Evolutionary conservation across 352 stramenopile species (phyloP).

Genomic region (Phytophthora fragariaefolia): DNA sequence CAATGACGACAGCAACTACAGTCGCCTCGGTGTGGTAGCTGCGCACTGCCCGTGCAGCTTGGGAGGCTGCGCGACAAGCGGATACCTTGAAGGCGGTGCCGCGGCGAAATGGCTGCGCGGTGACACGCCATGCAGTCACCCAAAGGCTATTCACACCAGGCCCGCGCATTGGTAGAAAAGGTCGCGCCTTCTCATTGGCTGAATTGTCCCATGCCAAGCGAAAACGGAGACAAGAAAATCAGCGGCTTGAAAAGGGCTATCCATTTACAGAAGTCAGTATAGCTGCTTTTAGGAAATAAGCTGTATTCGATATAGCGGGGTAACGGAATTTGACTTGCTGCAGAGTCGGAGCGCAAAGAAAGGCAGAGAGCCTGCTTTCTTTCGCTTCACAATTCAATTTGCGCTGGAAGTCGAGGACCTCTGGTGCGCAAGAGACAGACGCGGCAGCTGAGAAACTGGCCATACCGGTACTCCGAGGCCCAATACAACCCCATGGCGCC

Average conservation of each 20-base stretch:
- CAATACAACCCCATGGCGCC: slow-evolving; percentile 37
- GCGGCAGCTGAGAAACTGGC: slow-evolving; percentile 28
- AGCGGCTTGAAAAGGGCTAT: background rate
- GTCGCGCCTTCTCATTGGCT: slow-evolving; percentile 11
- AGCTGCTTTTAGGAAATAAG: rapidly evolving
- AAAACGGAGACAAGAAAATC: background rate
- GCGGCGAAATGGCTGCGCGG: slow-evolving; percentile 6
- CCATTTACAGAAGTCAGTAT: background rate
- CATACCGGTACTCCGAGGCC: too few relatives aligned
- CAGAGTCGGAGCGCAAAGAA: background rate
- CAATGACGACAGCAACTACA: background rate
- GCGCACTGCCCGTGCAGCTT: too few relatives aligned
- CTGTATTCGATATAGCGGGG: background rate
- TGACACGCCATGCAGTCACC: slow-evolving; percentile 21
- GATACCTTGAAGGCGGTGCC: slow-evolving; percentile 1
- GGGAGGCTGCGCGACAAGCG: background rate
- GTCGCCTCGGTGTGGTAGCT: background rate
- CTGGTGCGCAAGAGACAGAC: slow-evolving; percentile 29
- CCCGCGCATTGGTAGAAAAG: slow-evolving; percentile 23
- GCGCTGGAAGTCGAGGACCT: slow-evolving; percentile 23
- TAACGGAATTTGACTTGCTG: background rate
- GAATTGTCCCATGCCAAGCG: slow-evolving; percentile 7
- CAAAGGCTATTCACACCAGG: slow-evolving; percentile 10
- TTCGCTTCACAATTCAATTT: slow-evolving; percentile 38
- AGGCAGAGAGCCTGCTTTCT: slow-evolving; percentile 25